phyloP scores from a whole-genome alignment of 2,329 filamentous ascomycete genomes.

The Huntiella moniliformis region DNA sequence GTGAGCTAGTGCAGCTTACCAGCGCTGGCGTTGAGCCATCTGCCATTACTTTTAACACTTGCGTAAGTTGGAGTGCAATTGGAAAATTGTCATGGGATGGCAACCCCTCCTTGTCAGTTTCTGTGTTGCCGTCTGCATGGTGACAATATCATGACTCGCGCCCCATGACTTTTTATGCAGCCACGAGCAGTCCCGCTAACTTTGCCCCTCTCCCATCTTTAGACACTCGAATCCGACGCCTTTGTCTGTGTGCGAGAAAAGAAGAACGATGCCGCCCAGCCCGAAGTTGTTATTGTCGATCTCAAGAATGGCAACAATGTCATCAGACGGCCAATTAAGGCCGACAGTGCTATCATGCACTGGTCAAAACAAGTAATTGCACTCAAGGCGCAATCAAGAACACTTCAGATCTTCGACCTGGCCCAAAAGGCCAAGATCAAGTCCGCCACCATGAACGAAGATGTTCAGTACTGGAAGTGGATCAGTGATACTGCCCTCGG shows the following conservation, averaged over 20 bases:
- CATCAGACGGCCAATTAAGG: constrained; percentile 88
- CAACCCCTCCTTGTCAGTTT: not conserved
- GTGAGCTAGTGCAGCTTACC: constrained; percentile 60
- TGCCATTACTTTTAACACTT: constrained; percentile 60
- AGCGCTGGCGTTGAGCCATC: constrained; percentile 28
- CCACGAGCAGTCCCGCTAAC: not conserved
- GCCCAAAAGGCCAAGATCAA: constrained; percentile 88
- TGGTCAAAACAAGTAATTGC: constrained; percentile 92
- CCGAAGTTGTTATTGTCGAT: constrained; percentile 93
- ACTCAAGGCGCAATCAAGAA: constrained; percentile 81
- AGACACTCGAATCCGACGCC: constrained; percentile 96
- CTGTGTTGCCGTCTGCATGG: not conserved
- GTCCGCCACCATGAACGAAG: constrained; percentile 88
- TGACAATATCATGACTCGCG: not conserved
- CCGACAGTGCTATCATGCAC: constrained; percentile 99
- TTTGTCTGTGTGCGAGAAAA: constrained; percentile 95
- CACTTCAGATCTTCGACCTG: constrained; percentile 94
- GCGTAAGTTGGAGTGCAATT: constrained; percentile 32
- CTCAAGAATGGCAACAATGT: constrained; percentile 96
- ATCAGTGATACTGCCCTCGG: constrained; percentile 77
- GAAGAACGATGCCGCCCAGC: constrained; percentile 62
- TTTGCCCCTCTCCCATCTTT: constrained; percentile 12
- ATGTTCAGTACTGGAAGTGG: constrained; percentile 99
- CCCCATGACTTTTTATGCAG: not conserved
- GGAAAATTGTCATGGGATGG: not conserved